Conservation (phyloP, 768 basidiomycete species). For the Termitomyces heimii region DNA sequence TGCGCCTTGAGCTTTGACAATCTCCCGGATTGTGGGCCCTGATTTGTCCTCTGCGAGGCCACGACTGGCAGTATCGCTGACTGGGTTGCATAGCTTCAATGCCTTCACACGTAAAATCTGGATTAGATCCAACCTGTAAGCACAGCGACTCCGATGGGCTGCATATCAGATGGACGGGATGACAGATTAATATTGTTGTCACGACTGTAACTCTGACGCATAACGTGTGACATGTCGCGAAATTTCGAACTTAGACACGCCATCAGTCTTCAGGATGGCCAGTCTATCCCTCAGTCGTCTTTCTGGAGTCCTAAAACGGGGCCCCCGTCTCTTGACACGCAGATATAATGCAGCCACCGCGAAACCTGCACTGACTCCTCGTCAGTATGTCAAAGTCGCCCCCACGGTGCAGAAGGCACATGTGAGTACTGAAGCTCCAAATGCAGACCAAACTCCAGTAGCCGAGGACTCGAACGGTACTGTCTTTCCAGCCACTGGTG, state of each 20-base stretch:
- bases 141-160: conserved; percentile 21
- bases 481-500: conserved; percentile 2
- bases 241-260: neutral
- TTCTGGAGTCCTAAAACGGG: conserved; percentile 4
- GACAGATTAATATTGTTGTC: neutral
- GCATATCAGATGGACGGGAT: conserved; percentile 4
- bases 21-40: conserved; percentile 53
- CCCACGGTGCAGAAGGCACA: conserved; percentile 3
- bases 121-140: conserved; percentile 22
- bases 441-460: neutral
- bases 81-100: conserved; percentile 26
- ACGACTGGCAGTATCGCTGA: conserved; percentile 66
- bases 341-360: neutral
- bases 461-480: conserved; percentile 7
- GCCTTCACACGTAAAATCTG: neutral
- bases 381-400: neutral
- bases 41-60: conserved; percentile 51
- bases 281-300: conserved; percentile 16
- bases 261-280: conserved; percentile 14
- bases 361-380: conserved; percentile 6
- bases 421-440: conserved; percentile 9
- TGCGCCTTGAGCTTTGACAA: conserved; percentile 28
- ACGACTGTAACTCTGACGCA: neutral
- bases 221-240: conserved; percentile 7
- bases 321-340: conserved; percentile 3